phyloP scores from a whole-genome alignment of 345 rosid genomes.

The Sisymbrium irio region DNA sequence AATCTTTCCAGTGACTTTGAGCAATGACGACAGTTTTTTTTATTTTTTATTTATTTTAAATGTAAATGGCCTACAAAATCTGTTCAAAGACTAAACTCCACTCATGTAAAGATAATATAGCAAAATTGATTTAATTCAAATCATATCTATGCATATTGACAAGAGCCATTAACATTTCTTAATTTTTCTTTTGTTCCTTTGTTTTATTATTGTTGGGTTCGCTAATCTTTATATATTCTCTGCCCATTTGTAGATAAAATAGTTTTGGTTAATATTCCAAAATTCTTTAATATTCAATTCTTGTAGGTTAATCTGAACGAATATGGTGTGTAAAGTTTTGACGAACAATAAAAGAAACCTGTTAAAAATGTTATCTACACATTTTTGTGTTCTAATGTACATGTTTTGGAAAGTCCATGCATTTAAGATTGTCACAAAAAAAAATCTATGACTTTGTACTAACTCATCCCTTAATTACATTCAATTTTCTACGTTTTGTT shows the following conservation, averaged over 20 bases:
- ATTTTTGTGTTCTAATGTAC: neutral
- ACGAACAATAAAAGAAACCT: neutral
- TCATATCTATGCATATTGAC: constrained; percentile 1
- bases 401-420: neutral
- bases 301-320: neutral
- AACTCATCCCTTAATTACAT: neutral
- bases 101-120: constrained; percentile 16
- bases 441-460: neutral
- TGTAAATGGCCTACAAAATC: constrained; percentile 12
- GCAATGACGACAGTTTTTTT: no score
- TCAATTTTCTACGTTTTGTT: neutral
- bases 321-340: neutral
- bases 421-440: no score
- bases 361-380: neutral
- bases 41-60: neutral
- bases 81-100: constrained; percentile 28
- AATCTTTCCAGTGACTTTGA: constrained; percentile 33
- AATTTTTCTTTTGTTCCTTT: neutral
- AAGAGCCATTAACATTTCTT: constrained; percentile 16
- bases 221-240: constrained; percentile 3
- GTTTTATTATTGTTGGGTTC: neutral
- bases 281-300: neutral
- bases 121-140: neutral
- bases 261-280: neutral
- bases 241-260: neutral